Conservation (phyloP, 495 filamentous ascomycete species). For the Apodospora peruviana region DNA sequence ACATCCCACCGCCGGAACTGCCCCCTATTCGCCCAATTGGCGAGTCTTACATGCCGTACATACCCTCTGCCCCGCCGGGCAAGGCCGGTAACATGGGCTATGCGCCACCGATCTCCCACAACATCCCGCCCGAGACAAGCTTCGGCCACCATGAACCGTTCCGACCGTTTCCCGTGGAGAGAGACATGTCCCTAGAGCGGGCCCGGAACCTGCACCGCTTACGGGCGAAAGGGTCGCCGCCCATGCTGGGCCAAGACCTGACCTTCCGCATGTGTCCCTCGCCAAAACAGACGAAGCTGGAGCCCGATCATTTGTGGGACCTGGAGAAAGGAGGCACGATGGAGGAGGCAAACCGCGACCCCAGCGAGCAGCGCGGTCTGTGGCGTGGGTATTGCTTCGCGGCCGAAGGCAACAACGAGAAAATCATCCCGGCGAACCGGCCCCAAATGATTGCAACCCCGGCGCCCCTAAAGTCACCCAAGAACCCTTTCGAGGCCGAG, state of each 20-base stretch:
- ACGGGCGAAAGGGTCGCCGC: conserved; percentile 55
- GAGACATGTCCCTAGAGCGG: conserved; percentile 34
- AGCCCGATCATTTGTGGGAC: conserved; percentile 50
- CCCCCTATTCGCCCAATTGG: conserved; percentile 27
- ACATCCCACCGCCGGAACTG: conserved; percentile 18
- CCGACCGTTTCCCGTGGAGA: conserved; percentile 29
- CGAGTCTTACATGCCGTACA: conserved; percentile 32
- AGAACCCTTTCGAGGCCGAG: conserved; percentile 34
- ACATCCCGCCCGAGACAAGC: conserved; percentile 24
- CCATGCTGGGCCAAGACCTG: conserved; percentile 78
- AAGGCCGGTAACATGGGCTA: conserved; percentile 29
- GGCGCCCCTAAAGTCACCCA: conserved; percentile 13
- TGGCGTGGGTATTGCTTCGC: conserved; percentile 66
- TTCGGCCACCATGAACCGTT: conserved; percentile 26
- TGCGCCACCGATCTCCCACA: conserved; percentile 16
- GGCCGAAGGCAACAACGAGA: conserved; percentile 28
- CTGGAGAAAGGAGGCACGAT: conserved; percentile 19
- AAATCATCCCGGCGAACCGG: conserved; percentile 30
- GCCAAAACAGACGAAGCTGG: conserved; percentile 73
- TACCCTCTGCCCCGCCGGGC: conserved; percentile 27
- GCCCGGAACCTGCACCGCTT: conserved; percentile 27
- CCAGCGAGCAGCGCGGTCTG: conserved; percentile 44
- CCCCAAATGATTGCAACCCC: conserved; percentile 37
- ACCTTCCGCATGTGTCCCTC: conserved; percentile 70
- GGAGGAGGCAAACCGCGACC: conserved; percentile 45